Conservation (phyloP, 345 rosid genomes). For the Jatropha curcas region DNA sequence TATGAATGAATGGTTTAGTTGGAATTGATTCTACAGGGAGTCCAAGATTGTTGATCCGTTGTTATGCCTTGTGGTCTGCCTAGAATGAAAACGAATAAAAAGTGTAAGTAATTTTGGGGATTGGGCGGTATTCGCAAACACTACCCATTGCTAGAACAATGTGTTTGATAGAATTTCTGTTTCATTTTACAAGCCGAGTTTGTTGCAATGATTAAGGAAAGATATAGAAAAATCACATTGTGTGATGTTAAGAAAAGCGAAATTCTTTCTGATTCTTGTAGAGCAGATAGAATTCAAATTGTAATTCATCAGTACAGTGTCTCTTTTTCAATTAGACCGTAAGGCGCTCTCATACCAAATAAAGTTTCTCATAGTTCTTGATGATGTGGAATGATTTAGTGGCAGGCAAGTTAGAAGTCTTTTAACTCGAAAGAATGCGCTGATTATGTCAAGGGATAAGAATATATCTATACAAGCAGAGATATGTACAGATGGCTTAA, state of each 20-base stretch:
- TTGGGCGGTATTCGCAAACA: background rate
- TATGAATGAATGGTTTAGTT: background rate
- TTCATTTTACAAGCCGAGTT: background rate
- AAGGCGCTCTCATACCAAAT: too few species aligned
- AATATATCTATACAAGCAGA: constrained; percentile 1
- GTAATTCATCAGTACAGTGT: too few species aligned
- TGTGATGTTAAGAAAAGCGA: too few species aligned
- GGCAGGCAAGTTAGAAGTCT: background rate
- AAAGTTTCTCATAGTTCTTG: background rate
- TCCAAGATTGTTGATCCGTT: background rate
- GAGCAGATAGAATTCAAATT: too few species aligned
- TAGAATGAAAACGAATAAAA: too few species aligned
- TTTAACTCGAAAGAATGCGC: background rate
- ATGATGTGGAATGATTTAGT: background rate
- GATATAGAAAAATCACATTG: background rate
- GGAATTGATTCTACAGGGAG: background rate
- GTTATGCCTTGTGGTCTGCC: background rate
- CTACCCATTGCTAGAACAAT: background rate
- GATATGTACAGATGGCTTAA: background rate
- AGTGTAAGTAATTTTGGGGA: background rate
- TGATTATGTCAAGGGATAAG: background rate
- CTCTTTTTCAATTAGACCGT: too few species aligned
- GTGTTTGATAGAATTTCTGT: background rate
- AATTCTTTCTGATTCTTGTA: too few species aligned
- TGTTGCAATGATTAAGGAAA: background rate